Conservation (phyloP, 2,329 filamentous ascomycete species). For the Ceratocystis cacaofunesta region DNA sequence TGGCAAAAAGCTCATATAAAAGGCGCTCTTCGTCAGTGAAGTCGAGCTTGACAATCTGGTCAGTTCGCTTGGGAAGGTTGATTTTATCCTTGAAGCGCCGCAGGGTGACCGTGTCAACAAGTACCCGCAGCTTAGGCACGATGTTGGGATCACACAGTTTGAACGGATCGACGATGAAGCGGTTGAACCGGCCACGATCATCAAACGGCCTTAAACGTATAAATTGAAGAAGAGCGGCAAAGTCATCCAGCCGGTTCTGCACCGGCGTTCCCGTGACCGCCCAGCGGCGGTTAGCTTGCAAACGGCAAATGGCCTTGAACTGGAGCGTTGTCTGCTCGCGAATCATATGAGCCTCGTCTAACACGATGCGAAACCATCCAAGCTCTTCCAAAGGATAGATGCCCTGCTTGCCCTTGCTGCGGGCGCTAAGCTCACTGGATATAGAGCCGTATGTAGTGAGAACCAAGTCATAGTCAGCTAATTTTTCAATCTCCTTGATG, state of each 20-base stretch:
- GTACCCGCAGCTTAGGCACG: conserved; percentile 66
- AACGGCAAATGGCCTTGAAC: conserved; percentile 67
- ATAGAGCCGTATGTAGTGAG: conserved; percentile 89
- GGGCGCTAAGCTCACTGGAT: conserved; percentile 57
- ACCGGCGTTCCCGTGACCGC: conserved; percentile 95
- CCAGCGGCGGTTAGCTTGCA: conserved; percentile 75
- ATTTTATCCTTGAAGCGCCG: conserved; percentile 86
- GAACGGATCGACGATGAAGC: conserved; percentile 72
- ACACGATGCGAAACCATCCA: conserved; percentile 83
- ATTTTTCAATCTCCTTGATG: conserved; percentile 49
- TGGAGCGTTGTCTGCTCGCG: conserved; percentile 69
- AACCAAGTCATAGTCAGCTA: conserved; percentile 66
- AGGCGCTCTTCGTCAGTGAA: conserved; percentile 62
- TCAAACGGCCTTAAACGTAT: conserved; percentile 75
- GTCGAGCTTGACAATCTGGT: conserved; percentile 56
- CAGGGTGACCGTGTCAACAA: conserved; percentile 89
- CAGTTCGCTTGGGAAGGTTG: conserved; percentile 58
- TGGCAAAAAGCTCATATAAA: conserved; percentile 73
- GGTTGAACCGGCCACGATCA: conserved; percentile 57
- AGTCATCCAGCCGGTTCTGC: conserved; percentile 82
- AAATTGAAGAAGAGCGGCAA: conserved; percentile 76
- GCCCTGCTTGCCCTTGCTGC: conserved; percentile 45
- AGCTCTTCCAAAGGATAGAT: conserved; percentile 56
- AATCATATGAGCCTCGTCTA: conserved; percentile 92
- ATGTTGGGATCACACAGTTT: conserved; percentile 75